A percentile compares a stretch with the other conserved stretches of the same genome.
Conservation (phyloP, 345 rosid genomes). For the Populus deltoides region DNA sequence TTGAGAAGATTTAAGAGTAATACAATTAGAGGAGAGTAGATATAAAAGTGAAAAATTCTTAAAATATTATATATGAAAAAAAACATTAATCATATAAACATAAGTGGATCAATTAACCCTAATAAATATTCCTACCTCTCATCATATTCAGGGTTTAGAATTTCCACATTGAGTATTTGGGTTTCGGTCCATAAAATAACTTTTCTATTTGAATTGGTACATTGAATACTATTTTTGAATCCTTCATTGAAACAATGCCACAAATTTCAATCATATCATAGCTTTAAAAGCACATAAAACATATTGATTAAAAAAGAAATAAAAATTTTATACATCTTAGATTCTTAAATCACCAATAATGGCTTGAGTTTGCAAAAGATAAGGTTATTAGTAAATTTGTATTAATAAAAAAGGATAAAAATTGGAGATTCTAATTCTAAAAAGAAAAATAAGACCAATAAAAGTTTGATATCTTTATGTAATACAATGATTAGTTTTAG, state of each 20-base stretch:
- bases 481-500: conserved; percentile 53
- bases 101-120: too few species aligned
- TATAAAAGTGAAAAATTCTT: too few species aligned
- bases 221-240: conserved; percentile 35
- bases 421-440: conserved; percentile 37
- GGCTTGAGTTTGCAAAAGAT: conserved; percentile 59
- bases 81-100: too few species aligned
- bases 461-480: conserved; percentile 61
- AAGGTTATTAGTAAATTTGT: conserved; percentile 53
- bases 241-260: conserved; percentile 58
- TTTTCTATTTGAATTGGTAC: conserved; percentile 64
- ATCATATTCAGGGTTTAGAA: conserved; percentile 54
- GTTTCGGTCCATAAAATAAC: conserved; percentile 67
- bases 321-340: too few species aligned
- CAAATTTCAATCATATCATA: conserved; percentile 91
- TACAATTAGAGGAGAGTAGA: too few species aligned
- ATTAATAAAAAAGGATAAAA: conserved; percentile 57
- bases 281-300: conserved; percentile 50
- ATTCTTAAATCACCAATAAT: conserved; percentile 24
- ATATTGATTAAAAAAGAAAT: conserved; percentile 8
- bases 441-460: conserved; percentile 58
- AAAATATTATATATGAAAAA: too few species aligned
- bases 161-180: conserved; percentile 57
- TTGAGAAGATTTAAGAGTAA: too few species aligned
- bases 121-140: too few species aligned